phyloP scores from a whole-genome alignment of 176 grass and related monocot genomes.

The Secale cereale region DNA sequence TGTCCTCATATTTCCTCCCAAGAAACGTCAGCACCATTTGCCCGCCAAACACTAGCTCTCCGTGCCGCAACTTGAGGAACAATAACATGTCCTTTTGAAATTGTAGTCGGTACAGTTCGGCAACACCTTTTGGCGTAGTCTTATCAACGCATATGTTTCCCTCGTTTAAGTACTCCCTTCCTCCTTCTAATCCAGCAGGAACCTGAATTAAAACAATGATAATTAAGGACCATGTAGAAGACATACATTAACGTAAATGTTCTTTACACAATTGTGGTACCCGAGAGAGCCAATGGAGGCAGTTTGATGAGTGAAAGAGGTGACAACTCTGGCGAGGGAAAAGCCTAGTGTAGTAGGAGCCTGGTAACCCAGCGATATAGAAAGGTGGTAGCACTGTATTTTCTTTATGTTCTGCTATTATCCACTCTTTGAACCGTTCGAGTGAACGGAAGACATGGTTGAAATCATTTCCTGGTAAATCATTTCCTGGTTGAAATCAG shows the following conservation, averaged over 20 bases:
- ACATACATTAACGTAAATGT: not conserved
- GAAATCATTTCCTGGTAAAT: no score
- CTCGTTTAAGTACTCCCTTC: not conserved
- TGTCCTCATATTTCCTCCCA: conserved; percentile 17
- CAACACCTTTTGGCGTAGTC: not conserved
- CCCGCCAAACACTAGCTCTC: no score
- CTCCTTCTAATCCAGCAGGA: not conserved
- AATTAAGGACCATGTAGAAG: not conserved
- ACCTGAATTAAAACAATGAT: not conserved
- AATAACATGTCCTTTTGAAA: not conserved
- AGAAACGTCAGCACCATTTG: no score
- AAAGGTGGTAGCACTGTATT: not conserved
- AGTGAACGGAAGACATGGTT: no score
- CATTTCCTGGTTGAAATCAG: no score
- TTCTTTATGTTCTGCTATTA: no score
- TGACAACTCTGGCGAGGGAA: not conserved
- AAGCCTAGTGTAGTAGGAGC: not conserved
- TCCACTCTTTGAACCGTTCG: no score
- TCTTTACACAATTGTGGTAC: not conserved
- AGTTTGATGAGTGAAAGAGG: not conserved
- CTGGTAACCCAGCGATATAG: not conserved
- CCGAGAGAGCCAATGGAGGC: not conserved
- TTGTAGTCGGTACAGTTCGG: conserved; percentile 32
- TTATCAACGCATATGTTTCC: conserved; percentile 24
- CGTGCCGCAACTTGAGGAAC: no score